Conservation (phyloP, 352 stramenopile genomes). For the Aphanomyces cochlioides region DNA sequence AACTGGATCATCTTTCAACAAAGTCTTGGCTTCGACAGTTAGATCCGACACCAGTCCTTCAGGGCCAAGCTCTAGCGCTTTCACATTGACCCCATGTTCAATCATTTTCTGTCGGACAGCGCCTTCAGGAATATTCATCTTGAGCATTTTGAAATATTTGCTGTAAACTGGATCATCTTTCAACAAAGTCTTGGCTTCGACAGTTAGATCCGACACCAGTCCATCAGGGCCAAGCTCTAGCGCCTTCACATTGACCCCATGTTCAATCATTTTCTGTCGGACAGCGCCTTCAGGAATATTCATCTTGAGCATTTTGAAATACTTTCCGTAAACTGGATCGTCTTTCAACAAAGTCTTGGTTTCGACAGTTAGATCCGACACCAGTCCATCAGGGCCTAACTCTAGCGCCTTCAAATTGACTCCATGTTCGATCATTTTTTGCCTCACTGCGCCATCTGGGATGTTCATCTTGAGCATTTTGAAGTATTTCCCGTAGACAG, state of each 20-base stretch:
- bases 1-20: slow-evolving; percentile 44
- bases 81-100: slow-evolving; percentile 35
- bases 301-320: slow-evolving; percentile 93
- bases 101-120: slow-evolving; percentile 84
- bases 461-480: slow-evolving; percentile 92
- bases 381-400: slow-evolving; percentile 21
- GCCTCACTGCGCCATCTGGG: slow-evolving; percentile 67
- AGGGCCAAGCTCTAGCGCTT: slow-evolving; percentile 25
- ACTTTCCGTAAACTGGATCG: slow-evolving; percentile 69
- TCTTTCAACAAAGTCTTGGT: slow-evolving; percentile 35
- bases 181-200: slow-evolving; percentile 20
- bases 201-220: not conserved
- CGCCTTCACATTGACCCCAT: slow-evolving; percentile 30
- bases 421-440: slow-evolving; percentile 73
- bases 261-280: slow-evolving; percentile 69
- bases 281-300: slow-evolving; percentile 79
- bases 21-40: not conserved
- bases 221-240: slow-evolving; percentile 23
- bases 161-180: slow-evolving; percentile 56
- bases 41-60: slow-evolving; percentile 18
- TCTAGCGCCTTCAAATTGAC: slow-evolving; percentile 28
- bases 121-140: slow-evolving; percentile 83
- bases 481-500: slow-evolving; percentile 84
- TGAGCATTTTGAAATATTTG: slow-evolving; percentile 94
- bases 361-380: not conserved